Evolutionary conservation across 2,329 filamentous ascomycete species (phyloP).

Genomic region (Cryphonectria radicalis): DNA sequence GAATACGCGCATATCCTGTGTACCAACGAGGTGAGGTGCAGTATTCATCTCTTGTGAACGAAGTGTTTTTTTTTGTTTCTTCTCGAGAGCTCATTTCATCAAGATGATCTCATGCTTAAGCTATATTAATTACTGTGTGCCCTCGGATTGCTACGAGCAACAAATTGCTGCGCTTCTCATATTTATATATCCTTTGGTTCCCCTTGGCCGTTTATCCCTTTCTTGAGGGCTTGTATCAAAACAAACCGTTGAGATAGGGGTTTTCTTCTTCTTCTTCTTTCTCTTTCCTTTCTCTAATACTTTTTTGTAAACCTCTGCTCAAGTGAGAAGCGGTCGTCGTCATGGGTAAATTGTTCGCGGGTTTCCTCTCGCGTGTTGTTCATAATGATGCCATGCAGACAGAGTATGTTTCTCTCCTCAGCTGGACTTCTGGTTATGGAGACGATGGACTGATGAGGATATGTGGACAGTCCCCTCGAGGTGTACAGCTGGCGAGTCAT

Average conservation of each 20-base stretch:
- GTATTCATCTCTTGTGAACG: not conserved
- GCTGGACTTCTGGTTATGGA: not conserved
- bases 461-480: constrained; percentile 52
- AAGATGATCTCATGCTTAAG: not conserved
- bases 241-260: not conserved
- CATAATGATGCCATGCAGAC: constrained; percentile 73
- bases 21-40: not conserved
- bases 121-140: not conserved
- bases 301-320: not conserved
- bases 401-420: constrained; percentile 43
- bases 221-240: not conserved
- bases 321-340: constrained; percentile 24
- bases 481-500: constrained; percentile 74
- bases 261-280: not conserved
- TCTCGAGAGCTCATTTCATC: not conserved
- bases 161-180: not conserved
- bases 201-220: not conserved
- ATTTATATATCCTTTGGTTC: not conserved
- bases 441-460: constrained; percentile 8
- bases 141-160: not conserved
- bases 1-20: constrained; percentile 4
- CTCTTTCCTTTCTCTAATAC: too few species aligned
- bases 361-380: constrained; percentile 59
- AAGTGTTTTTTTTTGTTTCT: not conserved
- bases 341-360: constrained; percentile 46